Conservation (phyloP, 139 green algal genomes). For the Chlorella sp. region DNA sequence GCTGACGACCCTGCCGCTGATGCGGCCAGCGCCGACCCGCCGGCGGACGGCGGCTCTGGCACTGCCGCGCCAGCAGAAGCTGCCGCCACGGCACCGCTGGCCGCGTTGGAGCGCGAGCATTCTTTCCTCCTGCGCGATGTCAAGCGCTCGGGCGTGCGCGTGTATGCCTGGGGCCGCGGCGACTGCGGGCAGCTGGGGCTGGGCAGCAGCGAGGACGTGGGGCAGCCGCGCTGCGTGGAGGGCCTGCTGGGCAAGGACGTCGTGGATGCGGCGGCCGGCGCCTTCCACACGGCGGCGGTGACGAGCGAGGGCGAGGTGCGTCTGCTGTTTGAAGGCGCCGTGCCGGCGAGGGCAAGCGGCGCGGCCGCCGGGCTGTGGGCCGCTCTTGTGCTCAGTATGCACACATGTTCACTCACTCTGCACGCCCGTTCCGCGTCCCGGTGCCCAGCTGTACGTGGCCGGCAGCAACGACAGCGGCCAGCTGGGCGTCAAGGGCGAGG, state of each 20-base stretch:
- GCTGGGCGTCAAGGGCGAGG: constrained; percentile 30
- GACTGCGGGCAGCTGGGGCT: constrained; percentile 56
- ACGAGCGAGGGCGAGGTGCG: constrained; percentile 27
- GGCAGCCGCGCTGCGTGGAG: constrained; percentile 26
- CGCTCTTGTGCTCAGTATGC: too few species aligned
- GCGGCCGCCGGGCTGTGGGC: too few species aligned
- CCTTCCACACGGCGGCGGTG: constrained; percentile 55
- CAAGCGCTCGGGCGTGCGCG: neutral
- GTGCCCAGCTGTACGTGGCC: constrained; percentile 59
- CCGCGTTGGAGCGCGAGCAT: too few species aligned
- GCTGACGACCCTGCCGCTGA: neutral
- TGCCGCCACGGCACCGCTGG: neutral
- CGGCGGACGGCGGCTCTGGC: too few species aligned
- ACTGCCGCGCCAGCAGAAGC: too few species aligned
- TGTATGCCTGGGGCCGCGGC: constrained; percentile 49
- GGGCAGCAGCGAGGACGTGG: neutral
- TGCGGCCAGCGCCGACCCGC: neutral
- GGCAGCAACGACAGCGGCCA: constrained; percentile 61
- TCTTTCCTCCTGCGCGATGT: neutral
- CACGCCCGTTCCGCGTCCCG: too few species aligned
- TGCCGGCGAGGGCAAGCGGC: too few species aligned
- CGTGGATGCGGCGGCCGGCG: constrained; percentile 13
- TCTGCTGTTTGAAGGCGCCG: neutral
- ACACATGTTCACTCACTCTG: too few species aligned
- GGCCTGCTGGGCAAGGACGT: constrained; percentile 35